phyloP scores from a whole-genome alignment of 306 rosid species.

The Alnus glutinosa region DNA sequence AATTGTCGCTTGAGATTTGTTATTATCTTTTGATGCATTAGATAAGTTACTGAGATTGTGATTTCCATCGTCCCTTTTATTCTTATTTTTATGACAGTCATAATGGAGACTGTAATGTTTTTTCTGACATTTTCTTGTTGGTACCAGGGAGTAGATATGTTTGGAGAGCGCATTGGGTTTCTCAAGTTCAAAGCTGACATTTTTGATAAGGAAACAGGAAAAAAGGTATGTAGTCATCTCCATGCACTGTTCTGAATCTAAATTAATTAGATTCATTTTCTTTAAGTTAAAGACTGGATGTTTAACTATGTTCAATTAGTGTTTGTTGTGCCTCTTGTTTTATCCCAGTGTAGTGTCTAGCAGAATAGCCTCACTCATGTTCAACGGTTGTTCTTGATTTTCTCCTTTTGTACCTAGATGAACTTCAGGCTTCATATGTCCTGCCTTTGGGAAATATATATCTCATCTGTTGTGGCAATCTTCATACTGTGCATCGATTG shows the following conservation, averaged over 20 bases:
- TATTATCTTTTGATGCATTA: background rate
- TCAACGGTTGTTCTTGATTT: background rate
- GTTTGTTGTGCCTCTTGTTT: background rate
- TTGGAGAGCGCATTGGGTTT: constrained; percentile 82
- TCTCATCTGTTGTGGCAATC: background rate
- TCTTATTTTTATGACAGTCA: background rate
- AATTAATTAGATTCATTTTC: constrained; percentile 1
- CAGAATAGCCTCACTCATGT: background rate
- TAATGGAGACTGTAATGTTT: background rate
- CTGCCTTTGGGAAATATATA: constrained; percentile 5
- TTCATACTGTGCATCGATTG: background rate
- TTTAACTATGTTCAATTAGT: constrained; percentile 9
- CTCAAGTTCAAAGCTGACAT: constrained; percentile 87
- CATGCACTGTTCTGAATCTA: constrained; percentile 9
- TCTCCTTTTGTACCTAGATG: background rate
- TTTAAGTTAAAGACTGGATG: constrained; percentile 3
- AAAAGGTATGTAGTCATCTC: constrained; percentile 50
- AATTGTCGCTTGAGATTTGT: background rate
- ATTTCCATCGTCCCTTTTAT: background rate
- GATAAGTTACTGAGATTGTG: background rate
- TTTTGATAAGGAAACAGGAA: constrained; percentile 69
- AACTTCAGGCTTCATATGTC: background rate
- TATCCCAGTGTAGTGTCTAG: constrained; percentile 4
- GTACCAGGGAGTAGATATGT: constrained; percentile 86
- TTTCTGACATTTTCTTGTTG: constrained; percentile 4